Evolutionary conservation across 768 basidiomycete genomes (phyloP).

Genomic region (Mycena galericulata): DNA sequence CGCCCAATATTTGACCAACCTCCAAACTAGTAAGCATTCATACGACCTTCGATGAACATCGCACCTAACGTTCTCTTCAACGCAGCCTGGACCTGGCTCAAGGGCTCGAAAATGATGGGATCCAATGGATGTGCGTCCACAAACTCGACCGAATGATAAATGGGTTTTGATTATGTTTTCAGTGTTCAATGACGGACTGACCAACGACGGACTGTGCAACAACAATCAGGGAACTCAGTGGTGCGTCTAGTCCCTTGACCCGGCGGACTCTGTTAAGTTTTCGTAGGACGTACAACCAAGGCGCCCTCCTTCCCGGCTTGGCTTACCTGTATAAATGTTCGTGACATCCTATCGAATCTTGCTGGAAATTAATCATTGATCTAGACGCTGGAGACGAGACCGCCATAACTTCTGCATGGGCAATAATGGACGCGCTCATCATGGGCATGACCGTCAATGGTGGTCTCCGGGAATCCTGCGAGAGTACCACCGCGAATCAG

Average conservation of each 20-base stretch:
- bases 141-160: background rate
- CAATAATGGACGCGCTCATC: background rate
- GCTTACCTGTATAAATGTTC: constrained; percentile 33
- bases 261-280: background rate
- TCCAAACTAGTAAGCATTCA: constrained; percentile 16
- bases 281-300: constrained; percentile 34
- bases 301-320: constrained; percentile 32
- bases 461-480: constrained; percentile 33
- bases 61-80: background rate
- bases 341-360: background rate
- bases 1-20: constrained; percentile 23
- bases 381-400: too few species aligned
- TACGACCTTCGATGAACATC: background rate
- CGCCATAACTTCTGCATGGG: too few species aligned
- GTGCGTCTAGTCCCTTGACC: constrained; percentile 6
- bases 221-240: constrained; percentile 36
- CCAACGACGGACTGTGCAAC: constrained; percentile 25
- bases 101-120: constrained; percentile 29
- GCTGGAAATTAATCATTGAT: too few species aligned
- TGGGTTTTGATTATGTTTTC: background rate
- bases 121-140: constrained; percentile 32
- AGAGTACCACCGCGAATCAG: constrained; percentile 13
- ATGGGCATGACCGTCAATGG: constrained; percentile 22
- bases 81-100: constrained; percentile 36
- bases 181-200: constrained; percentile 36